A percentile compares a stretch with the other conserved stretches of the same genome.
phyloP scores from a whole-genome alignment of 2,329 filamentous ascomycete species.

The Dactylonectria estremocensis region DNA sequence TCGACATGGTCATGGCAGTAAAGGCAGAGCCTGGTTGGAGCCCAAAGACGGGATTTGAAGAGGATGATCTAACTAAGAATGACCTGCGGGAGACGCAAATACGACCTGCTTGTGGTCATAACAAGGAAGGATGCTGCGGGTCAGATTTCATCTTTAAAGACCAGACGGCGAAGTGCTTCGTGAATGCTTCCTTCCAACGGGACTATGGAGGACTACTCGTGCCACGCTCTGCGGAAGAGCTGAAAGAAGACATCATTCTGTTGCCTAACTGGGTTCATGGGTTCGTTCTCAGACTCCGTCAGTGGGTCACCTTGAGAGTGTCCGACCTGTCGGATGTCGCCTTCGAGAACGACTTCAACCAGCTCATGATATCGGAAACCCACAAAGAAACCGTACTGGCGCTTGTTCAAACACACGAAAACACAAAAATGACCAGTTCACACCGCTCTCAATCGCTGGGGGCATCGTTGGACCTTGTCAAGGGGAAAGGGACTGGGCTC shows the following conservation, averaged over 20 bases:
- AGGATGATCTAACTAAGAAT: background rate
- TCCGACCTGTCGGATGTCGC: conserved; percentile 15
- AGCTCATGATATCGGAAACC: conserved; percentile 31
- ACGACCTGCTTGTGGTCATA: conserved; percentile 4
- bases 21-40: background rate
- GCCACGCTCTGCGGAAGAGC: conserved; percentile 23
- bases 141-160: conserved; percentile 17
- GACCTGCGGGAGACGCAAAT: background rate
- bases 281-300: conserved; percentile 27
- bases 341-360: conserved; percentile 34
- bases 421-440: background rate
- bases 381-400: conserved; percentile 31
- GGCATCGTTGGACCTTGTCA: conserved; percentile 27
- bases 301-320: conserved; percentile 31
- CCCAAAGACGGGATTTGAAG: background rate
- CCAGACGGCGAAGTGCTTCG: background rate
- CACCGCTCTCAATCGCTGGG: conserved; percentile 5
- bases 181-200: background rate
- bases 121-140: conserved; percentile 15
- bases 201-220: conserved; percentile 2
- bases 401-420: conserved; percentile 37
- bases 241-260: conserved; percentile 20
- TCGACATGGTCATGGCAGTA: conserved; percentile 1
- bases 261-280: conserved; percentile 22
- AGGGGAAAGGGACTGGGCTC: conserved; percentile 30